These are phyloP conservation scores for Colletotrichum tanaceti DNA, from an alignment of 2,329 filamentous ascomycete genomes.

Conservation along the genomic window DNA sequence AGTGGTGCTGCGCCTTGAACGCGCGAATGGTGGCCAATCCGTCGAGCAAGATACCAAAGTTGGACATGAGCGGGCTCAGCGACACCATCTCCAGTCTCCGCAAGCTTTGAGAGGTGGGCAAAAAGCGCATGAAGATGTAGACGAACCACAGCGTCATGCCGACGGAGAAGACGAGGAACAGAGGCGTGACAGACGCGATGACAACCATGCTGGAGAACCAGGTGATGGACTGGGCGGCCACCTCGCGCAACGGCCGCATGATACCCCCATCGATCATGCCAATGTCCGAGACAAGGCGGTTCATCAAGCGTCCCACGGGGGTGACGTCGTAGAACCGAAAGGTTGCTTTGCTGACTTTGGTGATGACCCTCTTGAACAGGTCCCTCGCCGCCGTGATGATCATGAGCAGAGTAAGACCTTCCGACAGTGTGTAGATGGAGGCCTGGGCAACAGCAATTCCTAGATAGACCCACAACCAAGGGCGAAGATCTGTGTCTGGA, in stretches of 20 bases:
- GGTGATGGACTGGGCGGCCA: slow-evolving; percentile 76
- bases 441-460: slow-evolving; percentile 72
- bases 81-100: slow-evolving; percentile 90
- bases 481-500: slow-evolving; percentile 73
- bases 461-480: slow-evolving; percentile 81
- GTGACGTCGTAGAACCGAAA: slow-evolving; percentile 95
- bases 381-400: slow-evolving; percentile 81
- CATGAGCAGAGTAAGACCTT: slow-evolving; percentile 78
- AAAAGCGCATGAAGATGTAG: slow-evolving; percentile 78
- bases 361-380: slow-evolving; percentile 80
- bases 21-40: slow-evolving; percentile 89
- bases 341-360: slow-evolving; percentile 79
- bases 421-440: slow-evolving; percentile 68
- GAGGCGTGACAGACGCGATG: slow-evolving; percentile 81
- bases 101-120: slow-evolving; percentile 85
- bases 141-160: slow-evolving; percentile 76
- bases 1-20: slow-evolving; percentile 81
- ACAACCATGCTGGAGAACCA: slow-evolving; percentile 80
- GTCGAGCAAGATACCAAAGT: slow-evolving; percentile 88
- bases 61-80: slow-evolving; percentile 87
- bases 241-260: slow-evolving; percentile 76
- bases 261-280: slow-evolving; percentile 91
- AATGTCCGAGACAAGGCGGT: slow-evolving; percentile 90
- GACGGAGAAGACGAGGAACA: slow-evolving; percentile 79
- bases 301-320: slow-evolving; percentile 90